These are phyloP conservation scores for Mrakia gelida DNA, from an alignment of 768 basidiomycete genomes.

Conservation along the genomic window DNA sequence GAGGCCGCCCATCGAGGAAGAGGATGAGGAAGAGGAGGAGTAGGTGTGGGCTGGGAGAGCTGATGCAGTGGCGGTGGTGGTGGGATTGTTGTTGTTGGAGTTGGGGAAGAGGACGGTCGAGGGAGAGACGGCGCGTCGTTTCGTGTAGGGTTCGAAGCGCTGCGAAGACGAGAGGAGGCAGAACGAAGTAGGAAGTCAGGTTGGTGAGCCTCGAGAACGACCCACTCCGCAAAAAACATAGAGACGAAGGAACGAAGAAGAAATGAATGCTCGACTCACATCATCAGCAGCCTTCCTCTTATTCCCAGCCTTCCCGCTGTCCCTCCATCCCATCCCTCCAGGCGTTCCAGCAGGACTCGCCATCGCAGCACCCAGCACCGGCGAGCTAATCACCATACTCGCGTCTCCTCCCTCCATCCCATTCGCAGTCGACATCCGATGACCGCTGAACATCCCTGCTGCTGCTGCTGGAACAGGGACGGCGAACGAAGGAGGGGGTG, in stretches of 20 bases:
- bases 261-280: too few species aligned
- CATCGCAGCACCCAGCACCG: not conserved
- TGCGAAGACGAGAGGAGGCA: not conserved
- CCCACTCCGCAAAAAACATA: too few species aligned
- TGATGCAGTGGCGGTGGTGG: not conserved
- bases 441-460: not conserved
- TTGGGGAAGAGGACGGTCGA: conserved; percentile 11
- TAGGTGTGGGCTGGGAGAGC: not conserved
- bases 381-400: conserved; percentile 6
- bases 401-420: not conserved
- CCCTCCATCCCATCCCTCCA: conserved; percentile 8
- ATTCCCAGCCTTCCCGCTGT: conserved; percentile 6
- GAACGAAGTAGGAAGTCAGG: not conserved
- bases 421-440: conserved; percentile 5
- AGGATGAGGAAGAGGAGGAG: conserved; percentile 6
- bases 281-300: conserved; percentile 13
- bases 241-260: too few species aligned
- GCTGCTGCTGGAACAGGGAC: not conserved
- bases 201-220: too few species aligned
- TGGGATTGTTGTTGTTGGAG: not conserved
- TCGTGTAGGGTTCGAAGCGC: conserved; percentile 19
- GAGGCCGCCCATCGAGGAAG: not conserved
- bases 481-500: not conserved
- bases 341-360: conserved; percentile 9
- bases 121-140: conserved; percentile 11